phyloP scores from a whole-genome alignment of 2,329 filamentous ascomycete genomes.

The Colletotrichum musae region DNA sequence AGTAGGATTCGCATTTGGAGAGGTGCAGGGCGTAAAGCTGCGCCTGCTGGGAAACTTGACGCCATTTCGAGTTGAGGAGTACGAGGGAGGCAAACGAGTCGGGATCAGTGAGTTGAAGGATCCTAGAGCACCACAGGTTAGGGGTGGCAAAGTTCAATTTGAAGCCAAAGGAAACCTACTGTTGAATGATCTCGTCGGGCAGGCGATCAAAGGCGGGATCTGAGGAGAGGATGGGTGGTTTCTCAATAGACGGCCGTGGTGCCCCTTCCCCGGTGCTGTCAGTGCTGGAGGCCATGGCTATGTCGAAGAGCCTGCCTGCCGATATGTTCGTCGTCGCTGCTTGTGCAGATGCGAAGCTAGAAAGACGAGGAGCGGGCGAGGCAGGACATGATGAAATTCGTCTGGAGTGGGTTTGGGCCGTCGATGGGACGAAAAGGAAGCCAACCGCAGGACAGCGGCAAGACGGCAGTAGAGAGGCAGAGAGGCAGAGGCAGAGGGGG shows the following conservation, averaged over 20 bases:
- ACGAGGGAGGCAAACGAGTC: conserved; percentile 77
- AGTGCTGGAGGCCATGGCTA: conserved; percentile 26
- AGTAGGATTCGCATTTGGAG: conserved; percentile 71
- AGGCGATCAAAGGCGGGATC: conserved; percentile 66
- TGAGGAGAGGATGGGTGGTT: conserved; percentile 49
- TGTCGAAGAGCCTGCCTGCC: conserved; percentile 13
- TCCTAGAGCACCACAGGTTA: conserved; percentile 58
- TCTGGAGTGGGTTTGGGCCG: conserved; percentile 33
- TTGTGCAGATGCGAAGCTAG: conserved; percentile 24
- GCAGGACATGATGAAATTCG: conserved; percentile 38
- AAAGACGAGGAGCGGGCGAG: conserved; percentile 13
- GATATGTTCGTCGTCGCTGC: conserved; percentile 10
- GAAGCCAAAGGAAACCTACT: conserved; percentile 62
- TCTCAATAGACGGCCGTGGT: conserved; percentile 50
- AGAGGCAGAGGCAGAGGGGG: conserved; percentile 3
- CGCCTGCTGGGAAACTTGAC: conserved; percentile 73
- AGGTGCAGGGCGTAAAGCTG: conserved; percentile 76
- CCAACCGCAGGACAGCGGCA: conserved; percentile 1
- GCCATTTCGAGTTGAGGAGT: conserved; percentile 76
- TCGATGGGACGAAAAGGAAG: conserved; percentile 37
- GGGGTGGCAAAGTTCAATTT: background rate
- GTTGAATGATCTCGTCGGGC: conserved; percentile 79
- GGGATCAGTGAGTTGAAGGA: conserved; percentile 72
- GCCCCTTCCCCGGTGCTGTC: conserved; percentile 13
- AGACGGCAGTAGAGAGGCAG: background rate